Evolutionary conservation across 331 rosid genomes (phyloP).

Genomic region (Cydonia oblonga): DNA sequence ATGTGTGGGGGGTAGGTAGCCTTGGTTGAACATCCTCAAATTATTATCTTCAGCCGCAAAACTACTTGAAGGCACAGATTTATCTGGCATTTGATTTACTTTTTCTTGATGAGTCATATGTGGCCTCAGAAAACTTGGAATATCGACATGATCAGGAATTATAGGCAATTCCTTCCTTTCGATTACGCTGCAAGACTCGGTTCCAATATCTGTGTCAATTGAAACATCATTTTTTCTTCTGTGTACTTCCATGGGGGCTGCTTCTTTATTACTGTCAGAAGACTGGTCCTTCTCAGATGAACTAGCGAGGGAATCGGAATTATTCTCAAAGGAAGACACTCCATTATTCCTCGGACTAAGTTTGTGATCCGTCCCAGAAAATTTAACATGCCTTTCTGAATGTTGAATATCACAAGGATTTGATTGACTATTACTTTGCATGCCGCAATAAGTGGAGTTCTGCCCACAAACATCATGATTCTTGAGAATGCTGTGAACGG

Average conservation of each 20-base stretch:
- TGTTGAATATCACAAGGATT: conserved; percentile 24
- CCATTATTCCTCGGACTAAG: conserved; percentile 31
- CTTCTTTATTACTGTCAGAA: conserved; percentile 39
- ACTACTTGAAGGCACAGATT: conserved; percentile 25
- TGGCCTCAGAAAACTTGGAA: conserved; percentile 29
- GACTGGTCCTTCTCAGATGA: conserved; percentile 35
- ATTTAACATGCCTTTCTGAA: conserved; percentile 39
- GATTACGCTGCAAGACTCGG: conserved; percentile 28
- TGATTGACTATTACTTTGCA: conserved; percentile 26
- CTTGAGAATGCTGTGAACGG: conserved; percentile 49
- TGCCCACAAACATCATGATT: conserved; percentile 28
- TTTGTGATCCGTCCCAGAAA: conserved; percentile 39
- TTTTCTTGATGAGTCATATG: conserved; percentile 29
- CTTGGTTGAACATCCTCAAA: conserved; percentile 28
- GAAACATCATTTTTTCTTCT: conserved; percentile 16
- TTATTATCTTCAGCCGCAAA: conserved; percentile 21
- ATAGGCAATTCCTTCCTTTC: conserved; percentile 43
- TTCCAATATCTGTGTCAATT: conserved; percentile 18
- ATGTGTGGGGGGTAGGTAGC: conserved; percentile 19
- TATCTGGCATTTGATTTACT: conserved; percentile 24
- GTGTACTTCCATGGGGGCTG: conserved; percentile 28
- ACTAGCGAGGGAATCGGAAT: conserved; percentile 30
- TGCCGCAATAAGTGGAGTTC: conserved; percentile 25
- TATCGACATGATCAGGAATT: conserved; percentile 22
- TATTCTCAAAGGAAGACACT: conserved; percentile 23